Percentiles rank a stretch among this genome's conserved stretches.
Evolutionary conservation across 1,284 basidiomycete genomes (phyloP).

Genomic region (Rhodotorula sp.): DNA sequence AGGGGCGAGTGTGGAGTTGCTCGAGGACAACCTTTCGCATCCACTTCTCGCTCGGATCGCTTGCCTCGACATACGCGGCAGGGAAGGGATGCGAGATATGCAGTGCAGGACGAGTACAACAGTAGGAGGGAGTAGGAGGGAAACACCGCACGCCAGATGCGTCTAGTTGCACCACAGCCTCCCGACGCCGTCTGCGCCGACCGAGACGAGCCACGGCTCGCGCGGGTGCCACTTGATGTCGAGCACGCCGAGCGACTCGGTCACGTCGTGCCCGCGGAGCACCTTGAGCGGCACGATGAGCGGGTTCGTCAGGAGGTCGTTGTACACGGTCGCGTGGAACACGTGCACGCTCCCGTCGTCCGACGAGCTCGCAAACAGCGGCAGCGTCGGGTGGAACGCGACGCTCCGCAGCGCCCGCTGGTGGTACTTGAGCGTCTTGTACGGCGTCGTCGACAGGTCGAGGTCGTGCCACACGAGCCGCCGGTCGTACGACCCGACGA

Average conservation of each 20-base stretch:
- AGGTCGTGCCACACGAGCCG: conserved; percentile 99
- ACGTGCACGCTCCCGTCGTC: conserved; percentile 97
- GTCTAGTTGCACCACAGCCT: conserved; percentile 66
- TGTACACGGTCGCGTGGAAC: conserved; percentile 93
- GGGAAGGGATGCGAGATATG: too few species aligned
- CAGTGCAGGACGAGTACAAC: background rate
- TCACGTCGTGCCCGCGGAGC: conserved; percentile 75
- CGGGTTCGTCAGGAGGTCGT: conserved; percentile 91
- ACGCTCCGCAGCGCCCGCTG: conserved; percentile 86
- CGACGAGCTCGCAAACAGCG: conserved; percentile 90
- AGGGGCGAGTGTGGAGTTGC: too few species aligned
- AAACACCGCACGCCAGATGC: too few species aligned
- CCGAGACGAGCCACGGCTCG: conserved; percentile 90
- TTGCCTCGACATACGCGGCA: too few species aligned
- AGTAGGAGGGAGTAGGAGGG: background rate
- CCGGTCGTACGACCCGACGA: conserved; percentile 95
- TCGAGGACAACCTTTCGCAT: too few species aligned
- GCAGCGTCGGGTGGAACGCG: conserved; percentile 89
- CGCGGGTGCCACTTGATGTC: conserved; percentile 84
- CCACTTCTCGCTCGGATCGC: too few species aligned
- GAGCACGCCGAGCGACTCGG: conserved; percentile 85
- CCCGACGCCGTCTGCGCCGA: conserved; percentile 88
- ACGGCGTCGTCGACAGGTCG: conserved; percentile 91
- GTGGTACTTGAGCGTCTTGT: conserved; percentile 96
- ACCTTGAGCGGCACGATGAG: conserved; percentile 97